These are phyloP conservation scores for Breynia disticha DNA, from an alignment of 441 rosid genomes.

Conservation along the genomic window DNA sequence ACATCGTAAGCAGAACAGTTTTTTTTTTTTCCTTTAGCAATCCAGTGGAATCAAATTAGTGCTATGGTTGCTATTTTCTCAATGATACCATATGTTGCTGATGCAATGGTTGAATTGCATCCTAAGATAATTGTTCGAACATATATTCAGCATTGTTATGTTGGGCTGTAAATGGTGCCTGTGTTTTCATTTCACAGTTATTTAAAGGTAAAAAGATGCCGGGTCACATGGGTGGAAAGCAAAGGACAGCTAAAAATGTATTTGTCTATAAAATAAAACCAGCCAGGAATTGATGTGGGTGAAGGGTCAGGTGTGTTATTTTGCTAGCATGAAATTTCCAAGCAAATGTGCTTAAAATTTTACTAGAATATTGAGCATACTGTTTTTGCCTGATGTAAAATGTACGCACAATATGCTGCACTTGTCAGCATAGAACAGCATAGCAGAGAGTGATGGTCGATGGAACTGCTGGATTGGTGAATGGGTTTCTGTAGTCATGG, in stretches of 20 bases:
- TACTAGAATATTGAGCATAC: neutral
- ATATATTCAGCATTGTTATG: neutral
- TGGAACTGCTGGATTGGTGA: too few relatives aligned
- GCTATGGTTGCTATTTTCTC: too few relatives aligned
- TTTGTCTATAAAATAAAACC: constrained; percentile 90
- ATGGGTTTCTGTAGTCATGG: too few relatives aligned
- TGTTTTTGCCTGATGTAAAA: neutral
- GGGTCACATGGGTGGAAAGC: constrained; percentile 89
- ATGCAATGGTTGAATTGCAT: neutral
- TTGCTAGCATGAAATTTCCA: neutral
- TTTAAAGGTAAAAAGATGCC: constrained; percentile 93
- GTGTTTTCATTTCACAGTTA: constrained; percentile 35
- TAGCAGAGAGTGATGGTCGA: too few relatives aligned
- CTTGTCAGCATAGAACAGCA: too few relatives aligned
- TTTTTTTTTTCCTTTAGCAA: too few relatives aligned
- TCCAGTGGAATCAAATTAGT: too few relatives aligned
- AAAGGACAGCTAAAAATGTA: constrained; percentile 81
- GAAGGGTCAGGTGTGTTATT: constrained; percentile 73
- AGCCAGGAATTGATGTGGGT: constrained; percentile 88
- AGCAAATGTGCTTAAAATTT: too few relatives aligned
- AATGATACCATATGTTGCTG: neutral
- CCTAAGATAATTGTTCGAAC: neutral
- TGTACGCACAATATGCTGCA: too few relatives aligned
- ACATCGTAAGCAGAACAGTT: too few relatives aligned
- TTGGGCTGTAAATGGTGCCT: constrained; percentile 7